Evolutionary conservation across 805 yeast species (phyloP).

Genomic region (Candida nanaspora): DNA sequence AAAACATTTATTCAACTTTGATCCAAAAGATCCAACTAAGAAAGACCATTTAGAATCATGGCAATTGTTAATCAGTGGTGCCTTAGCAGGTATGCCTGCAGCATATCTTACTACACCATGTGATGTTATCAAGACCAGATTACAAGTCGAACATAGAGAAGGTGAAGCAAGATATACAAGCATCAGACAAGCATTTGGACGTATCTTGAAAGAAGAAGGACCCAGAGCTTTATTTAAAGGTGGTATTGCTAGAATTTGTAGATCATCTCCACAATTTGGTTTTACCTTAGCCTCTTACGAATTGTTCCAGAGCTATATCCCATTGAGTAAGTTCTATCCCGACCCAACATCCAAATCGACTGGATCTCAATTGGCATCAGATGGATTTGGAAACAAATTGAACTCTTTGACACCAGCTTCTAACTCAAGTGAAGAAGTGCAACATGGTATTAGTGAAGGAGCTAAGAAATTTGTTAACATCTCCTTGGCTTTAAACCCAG

Average conservation of each 20-base stretch:
- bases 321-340: conserved; percentile 42
- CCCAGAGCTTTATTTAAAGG: conserved; percentile 88
- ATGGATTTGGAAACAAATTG: conserved; percentile 19
- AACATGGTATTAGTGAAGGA: conserved; percentile 20
- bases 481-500: conserved; percentile 23
- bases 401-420: conserved; percentile 17
- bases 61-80: conserved; percentile 85
- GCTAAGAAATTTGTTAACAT: conserved; percentile 24
- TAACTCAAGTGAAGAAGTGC: conserved; percentile 12
- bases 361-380: conserved; percentile 5
- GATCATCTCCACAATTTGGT: conserved; percentile 98
- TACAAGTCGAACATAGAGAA: conserved; percentile 74
- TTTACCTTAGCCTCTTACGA: conserved; percentile 97
- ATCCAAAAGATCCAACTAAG: conserved; percentile 58
- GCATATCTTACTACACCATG: conserved; percentile 95
- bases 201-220: conserved; percentile 79
- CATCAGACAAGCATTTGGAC: conserved; percentile 66
- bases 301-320: conserved; percentile 71
- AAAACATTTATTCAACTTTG: conserved; percentile 72
- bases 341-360: conserved; percentile 12
- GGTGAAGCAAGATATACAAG: conserved; percentile 77
- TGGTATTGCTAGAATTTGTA: conserved; percentile 86
- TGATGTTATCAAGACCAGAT: conserved; percentile 92
- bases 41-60: conserved; percentile 61
- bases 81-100: conserved; percentile 96